Conservation (phyloP, 2,329 filamentous ascomycete genomes). For the Verticillium longisporum region DNA sequence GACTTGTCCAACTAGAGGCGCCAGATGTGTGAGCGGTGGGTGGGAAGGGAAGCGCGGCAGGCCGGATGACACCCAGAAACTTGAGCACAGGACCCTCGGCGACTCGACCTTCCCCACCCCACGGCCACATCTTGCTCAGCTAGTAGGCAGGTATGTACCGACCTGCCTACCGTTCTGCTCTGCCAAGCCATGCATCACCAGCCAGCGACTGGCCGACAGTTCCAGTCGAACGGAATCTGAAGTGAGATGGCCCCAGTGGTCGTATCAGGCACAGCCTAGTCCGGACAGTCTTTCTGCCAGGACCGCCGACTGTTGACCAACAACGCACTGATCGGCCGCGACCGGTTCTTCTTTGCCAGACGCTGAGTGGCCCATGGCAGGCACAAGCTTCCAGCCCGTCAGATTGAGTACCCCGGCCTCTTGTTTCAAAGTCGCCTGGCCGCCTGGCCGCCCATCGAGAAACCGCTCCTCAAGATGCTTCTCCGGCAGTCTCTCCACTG, state of each 20-base stretch:
- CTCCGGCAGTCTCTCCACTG: neutral
- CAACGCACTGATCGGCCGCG: neutral
- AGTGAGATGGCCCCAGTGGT: neutral
- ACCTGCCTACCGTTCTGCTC: neutral
- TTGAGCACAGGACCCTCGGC: neutral
- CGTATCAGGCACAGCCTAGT: neutral
- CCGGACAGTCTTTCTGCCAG: neutral
- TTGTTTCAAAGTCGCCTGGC: neutral
- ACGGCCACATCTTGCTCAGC: neutral
- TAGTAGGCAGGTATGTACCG: neutral
- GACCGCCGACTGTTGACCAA: neutral
- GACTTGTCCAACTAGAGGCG: conserved; percentile 7
- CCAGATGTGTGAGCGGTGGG: conserved; percentile 7
- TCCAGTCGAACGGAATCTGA: neutral
- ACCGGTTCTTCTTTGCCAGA: neutral
- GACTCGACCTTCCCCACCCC: neutral
- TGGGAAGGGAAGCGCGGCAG: neutral
- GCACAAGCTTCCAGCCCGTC: conserved; percentile 2
- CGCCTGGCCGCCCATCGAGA: neutral
- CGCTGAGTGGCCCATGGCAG: neutral
- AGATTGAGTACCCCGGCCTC: neutral
- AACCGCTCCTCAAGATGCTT: neutral
- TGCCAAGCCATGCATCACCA: neutral
- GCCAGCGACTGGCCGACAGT: neutral
- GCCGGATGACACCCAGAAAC: neutral